Evolutionary conservation across 306 rosid genomes (phyloP).

Genomic region (Spatholobus suberectus): DNA sequence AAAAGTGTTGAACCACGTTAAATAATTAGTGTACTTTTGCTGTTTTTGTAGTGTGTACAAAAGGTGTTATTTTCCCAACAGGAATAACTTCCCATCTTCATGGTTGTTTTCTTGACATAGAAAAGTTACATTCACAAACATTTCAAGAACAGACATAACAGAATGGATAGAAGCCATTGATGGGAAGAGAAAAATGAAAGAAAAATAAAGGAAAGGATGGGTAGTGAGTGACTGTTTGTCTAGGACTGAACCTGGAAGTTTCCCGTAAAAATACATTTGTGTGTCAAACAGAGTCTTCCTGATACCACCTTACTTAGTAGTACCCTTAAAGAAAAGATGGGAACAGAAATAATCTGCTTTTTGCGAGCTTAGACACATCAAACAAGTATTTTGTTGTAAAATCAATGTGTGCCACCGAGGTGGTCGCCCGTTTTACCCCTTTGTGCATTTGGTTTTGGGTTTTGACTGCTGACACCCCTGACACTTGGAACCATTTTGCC

Average conservation of each 20-base stretch:
- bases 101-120: conserved; percentile 34
- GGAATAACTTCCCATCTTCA: conserved; percentile 33
- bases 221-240: neutral
- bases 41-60: too few relatives aligned
- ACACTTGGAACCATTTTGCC: conserved; percentile 11
- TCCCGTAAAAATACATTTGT: neutral
- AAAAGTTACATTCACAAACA: neutral
- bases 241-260: neutral
- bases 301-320: conserved; percentile 19
- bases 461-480: neutral
- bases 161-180: neutral
- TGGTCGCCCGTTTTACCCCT: too few relatives aligned
- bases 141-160: conserved; percentile 7
- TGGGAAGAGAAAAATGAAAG: neutral
- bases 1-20: too few relatives aligned
- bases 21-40: too few relatives aligned
- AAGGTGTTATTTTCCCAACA: too few relatives aligned
- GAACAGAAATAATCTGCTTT: conserved; percentile 10
- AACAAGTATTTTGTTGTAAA: too few relatives aligned
- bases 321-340: neutral
- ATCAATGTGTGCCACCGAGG: neutral
- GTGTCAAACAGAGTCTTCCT: neutral
- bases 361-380: too few relatives aligned
- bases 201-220: neutral
- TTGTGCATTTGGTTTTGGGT: too few relatives aligned